Base-by-base conservation (phyloP, 345 rosid genomes). In the Populus pruinosa region DNA sequence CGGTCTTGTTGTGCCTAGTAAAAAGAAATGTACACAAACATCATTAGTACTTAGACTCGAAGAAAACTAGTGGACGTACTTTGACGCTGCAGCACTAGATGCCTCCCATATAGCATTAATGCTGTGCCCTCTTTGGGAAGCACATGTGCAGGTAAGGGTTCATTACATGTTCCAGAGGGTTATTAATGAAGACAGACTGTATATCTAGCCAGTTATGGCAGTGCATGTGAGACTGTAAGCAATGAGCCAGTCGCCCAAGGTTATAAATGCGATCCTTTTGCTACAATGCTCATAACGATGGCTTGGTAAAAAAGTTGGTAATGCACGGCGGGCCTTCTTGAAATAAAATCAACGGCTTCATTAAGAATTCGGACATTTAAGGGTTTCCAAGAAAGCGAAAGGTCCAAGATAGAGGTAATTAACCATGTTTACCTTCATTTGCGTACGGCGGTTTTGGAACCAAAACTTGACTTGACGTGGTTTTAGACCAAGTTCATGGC, bases 371-470 rank as follows among this genome's bases (percentile, higher is more conserved):
- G 67, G 59, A 9, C 49, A 44, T 20, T 78, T 55, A 59, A 76
- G 76, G 77, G 78, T 66, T 77, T 16, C 49, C 44, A 10, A 13
- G 17, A 63, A 63, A 31, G 49, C 14, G 56, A 77, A 64, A 66
- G 36, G 8, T 14, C 31, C 38, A 2, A 12, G 71, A 61, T 64
- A 44, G 27, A 73, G 31, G 5, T 38, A 7, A 20, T 4, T 47
- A 47, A 6, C 10, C 8, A 17, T 77, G 31, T 11, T 25, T 25
- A 95, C 99, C 98, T 96, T 96, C 94, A 90, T 85, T 79, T 96
- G 99, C 69, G 99, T 96, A 64, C 99, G 97, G 17, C 94, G 90
- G 83, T 94, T 96, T 86, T 96, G 99, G 85, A 94, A 96, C 99
- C 98, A 94, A 77, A 96, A 96, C 91, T 96, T 96, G 81, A 96